Base-by-base conservation (phyloP, 2,329 filamentous ascomycete species). In the Nemania sp. region DNA sequence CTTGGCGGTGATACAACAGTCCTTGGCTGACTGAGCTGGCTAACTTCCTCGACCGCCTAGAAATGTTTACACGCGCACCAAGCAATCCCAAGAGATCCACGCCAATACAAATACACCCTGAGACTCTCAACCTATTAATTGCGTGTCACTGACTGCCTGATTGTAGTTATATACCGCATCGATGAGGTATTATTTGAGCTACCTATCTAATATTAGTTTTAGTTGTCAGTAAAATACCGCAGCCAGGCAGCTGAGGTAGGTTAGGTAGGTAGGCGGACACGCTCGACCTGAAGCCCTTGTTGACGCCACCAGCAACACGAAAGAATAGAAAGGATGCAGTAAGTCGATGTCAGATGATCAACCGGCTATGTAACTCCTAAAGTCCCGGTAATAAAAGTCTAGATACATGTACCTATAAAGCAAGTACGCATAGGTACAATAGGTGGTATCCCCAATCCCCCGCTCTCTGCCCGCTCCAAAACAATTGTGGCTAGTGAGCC, bases 101-200 rank as follows among this genome's bases (percentile, higher is more conserved):
- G 27, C 35, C 43, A 56, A 53, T 64, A 29, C 62, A 29, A 57
- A 45, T 52, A 29, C 45, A 56, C 41, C 1, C 18, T 15, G 10
- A 57, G 47, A 53, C 27, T 8, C 13, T 26, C 56, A 49, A 49
- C 18, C 24, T 35, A n/a, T n/a, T n/a, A 38, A 49, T 18, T 22
- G 49, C 38, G 57, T 53, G 26, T 59, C 20, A 35, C 26, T 52
- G 15, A 15, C 22, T 43, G 4, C 5, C n/a, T 32, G 49, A 6
- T 8, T 54, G 59, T 27, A 45, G 49, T 55, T 47, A 59, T 54
- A 59, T 59, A 59, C 49, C 59, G 54, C 59, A 62, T 38, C 22
- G n/a, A 54, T 64, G 60, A 64, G 65, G 60, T 52, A 67, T 67
- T 64, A 59, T 52, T 52, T 45, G 49, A 26, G 24, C n/a, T n/a